Evolutionary conservation across 495 filamentous ascomycete species (phyloP).

Genomic region (Chaetomium cochliodes): DNA sequence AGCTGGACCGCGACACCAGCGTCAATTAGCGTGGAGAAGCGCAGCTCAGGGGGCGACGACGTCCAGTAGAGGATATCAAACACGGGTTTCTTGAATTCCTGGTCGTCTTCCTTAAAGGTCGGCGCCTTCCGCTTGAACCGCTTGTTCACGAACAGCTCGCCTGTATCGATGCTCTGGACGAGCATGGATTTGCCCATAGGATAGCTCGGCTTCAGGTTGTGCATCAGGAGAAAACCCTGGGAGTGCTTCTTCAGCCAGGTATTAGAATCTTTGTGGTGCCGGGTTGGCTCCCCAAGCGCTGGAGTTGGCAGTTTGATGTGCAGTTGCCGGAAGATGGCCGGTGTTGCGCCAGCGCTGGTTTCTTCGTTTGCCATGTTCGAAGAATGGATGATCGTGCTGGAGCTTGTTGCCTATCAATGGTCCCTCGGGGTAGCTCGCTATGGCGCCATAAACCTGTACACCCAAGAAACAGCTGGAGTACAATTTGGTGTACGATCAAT

Average conservation of each 20-base stretch:
- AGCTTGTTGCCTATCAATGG: neutral
- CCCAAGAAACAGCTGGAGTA: neutral
- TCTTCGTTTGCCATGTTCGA: neutral
- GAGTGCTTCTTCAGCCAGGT: conserved; percentile 7
- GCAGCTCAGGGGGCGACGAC: neutral
- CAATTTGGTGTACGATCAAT: neutral
- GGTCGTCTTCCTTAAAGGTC: neutral
- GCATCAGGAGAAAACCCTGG: conserved; percentile 17
- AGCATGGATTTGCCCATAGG: conserved; percentile 15
- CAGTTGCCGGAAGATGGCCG: conserved; percentile 5
- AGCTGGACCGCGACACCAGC: neutral
- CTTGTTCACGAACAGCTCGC: conserved; percentile 16
- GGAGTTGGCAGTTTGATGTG: conserved; percentile 12
- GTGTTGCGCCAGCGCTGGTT: neutral
- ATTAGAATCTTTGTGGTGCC: neutral
- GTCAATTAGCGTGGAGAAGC: conserved; percentile 17
- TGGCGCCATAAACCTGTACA: neutral
- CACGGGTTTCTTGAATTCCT: neutral
- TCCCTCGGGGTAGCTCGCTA: neutral
- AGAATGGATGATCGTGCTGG: neutral
- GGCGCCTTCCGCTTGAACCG: neutral
- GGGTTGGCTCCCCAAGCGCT: neutral
- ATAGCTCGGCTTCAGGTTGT: neutral
- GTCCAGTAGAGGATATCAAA: neutral
- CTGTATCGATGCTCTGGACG: conserved; percentile 1